Base-by-base conservation (phyloP, 176 grass and related monocot genomes). In the Pontederia crassipes region DNA sequence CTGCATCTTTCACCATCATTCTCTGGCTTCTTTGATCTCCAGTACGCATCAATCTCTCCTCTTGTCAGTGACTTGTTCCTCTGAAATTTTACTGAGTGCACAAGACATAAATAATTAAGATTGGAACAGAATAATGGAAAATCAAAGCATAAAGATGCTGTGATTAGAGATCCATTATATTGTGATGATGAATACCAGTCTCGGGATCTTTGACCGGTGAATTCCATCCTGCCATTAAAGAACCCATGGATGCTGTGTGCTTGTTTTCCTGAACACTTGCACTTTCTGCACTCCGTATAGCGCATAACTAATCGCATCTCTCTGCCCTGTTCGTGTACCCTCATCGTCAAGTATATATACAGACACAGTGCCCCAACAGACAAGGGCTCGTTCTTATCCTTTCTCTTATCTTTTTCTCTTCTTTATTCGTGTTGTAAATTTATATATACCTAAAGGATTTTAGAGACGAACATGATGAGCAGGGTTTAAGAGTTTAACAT, bases 161-260 rank as follows among this genome's bases (percentile, higher is more conserved):
- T 2, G 12, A 52, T 10, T 28, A 16, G n/a, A 28, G 12, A 3
- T 52, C 1, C 1, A 40, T 40, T 40, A 40, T 40, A 40, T 40
- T 4, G 10, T 53, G 7, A 70, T 70, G 29, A 24, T 2, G 11
- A 59, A 13, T 72, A 72, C 69, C 69, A 58, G 69, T 14, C 29
- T 61, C 59, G 1, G 69, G 54, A 60, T 72, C 69, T 59, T 72
- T 45, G n/a, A 72, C 54, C 28, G 52, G 69, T 8, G 55, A 5
- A 48, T 60, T 12, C 69, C 69, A 72, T 50, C 69, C 69, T 72
- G 69, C 24, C 69, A 72, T 72, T 72, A 72, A 15, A 72, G 68
- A 72, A 72, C 55, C 69, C 69, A 72, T 72, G 24, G 28, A 17
- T 48, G 1, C 55, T 72, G 11, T 27, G 5, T 54, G 32, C 32